Evolutionary conservation across 192 early-diverging fungal genomes (phyloP).

Genomic region (Backusella luteola): DNA sequence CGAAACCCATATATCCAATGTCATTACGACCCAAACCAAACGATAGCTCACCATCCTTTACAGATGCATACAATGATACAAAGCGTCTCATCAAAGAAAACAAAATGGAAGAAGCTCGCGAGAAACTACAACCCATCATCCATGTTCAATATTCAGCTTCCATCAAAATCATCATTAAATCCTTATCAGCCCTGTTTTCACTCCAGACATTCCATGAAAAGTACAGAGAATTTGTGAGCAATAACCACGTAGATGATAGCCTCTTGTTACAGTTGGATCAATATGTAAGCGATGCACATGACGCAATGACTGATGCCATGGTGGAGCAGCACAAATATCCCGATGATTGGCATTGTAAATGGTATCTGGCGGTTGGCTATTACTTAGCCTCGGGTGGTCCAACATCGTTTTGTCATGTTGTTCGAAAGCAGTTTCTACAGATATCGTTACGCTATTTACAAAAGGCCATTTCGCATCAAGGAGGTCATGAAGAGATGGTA

Average conservation of each 20-base stretch:
- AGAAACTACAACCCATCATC: background rate
- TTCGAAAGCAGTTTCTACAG: constrained; percentile 11
- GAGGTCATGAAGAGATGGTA: background rate
- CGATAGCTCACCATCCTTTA: background rate
- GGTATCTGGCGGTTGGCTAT: constrained; percentile 20
- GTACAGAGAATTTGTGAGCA: background rate
- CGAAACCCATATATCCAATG: background rate
- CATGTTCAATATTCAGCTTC: background rate
- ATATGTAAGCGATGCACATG: background rate
- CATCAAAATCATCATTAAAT: background rate
- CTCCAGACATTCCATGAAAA: background rate
- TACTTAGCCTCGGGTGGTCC: constrained; percentile 1
- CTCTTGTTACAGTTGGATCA: background rate
- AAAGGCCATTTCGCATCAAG: background rate
- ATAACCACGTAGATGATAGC: background rate
- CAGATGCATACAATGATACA: background rate
- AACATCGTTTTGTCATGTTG: background rate
- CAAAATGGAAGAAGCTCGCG: background rate
- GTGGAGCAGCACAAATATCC: background rate
- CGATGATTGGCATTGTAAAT: constrained; percentile 11
- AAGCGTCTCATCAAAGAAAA: background rate
- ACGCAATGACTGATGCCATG: constrained; percentile 3
- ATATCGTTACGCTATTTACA: background rate
- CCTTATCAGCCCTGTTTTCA: background rate
- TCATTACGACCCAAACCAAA: background rate